Conservation (phyloP, 1,284 basidiomycete species). For the Microbotryomycetes sp. region DNA sequence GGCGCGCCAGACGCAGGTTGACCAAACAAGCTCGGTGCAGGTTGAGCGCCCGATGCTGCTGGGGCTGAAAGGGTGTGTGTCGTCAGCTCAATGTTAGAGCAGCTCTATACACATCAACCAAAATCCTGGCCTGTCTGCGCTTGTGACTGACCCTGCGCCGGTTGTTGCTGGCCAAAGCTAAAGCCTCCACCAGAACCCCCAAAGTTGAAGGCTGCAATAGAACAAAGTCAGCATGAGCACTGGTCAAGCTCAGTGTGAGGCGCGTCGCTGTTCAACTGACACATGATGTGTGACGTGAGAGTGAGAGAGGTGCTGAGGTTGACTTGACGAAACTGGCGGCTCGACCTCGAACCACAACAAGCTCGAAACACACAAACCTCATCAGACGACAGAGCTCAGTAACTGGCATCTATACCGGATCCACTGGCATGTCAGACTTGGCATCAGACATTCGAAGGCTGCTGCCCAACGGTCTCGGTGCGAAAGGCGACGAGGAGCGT, state of each 20-base stretch:
- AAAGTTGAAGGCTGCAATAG: constrained; percentile 30
- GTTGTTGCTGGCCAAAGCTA: constrained; percentile 22
- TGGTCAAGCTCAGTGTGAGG: neutral
- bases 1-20: no score
- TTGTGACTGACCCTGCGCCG: neutral
- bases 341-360: no score
- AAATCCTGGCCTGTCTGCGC: neutral
- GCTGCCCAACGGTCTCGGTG: constrained; percentile 31
- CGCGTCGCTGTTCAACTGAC: no score
- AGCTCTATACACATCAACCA: neutral
- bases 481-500: constrained; percentile 27
- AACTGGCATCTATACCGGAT: no score
- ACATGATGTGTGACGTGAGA: no score
- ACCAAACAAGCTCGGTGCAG: constrained; percentile 20
- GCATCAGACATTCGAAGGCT: no score
- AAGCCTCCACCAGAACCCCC: constrained; percentile 15
- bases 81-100: no score
- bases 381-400: no score
- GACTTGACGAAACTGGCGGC: no score
- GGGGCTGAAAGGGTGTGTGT: neutral
- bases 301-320: no score
- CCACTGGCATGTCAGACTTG: no score
- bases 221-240: neutral
- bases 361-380: no score
- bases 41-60: constrained; percentile 1